Base-by-base conservation (phyloP, 495 filamentous ascomycete genomes). In the Halenospora varia region DNA sequence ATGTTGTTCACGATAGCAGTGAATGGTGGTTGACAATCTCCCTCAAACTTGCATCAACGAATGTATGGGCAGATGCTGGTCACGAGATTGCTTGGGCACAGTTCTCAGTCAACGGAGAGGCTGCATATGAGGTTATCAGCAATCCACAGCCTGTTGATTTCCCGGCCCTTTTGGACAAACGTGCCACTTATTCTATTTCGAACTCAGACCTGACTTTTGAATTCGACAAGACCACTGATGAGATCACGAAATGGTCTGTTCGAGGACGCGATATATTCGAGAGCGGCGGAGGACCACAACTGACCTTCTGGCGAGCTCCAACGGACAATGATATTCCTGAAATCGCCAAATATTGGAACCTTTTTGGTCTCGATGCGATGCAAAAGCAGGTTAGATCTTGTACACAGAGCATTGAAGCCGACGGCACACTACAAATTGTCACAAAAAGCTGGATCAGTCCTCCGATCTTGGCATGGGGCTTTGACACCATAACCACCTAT, bases 311-410 rank as follows among this genome's bases (percentile, higher is more conserved):
- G 68, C 73, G 79, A 35, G 70, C 78, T 0, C 80, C 78, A 22
- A 89, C 86, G 2, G 81, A 87, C 66, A 88, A 88, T 66, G 86
- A 89, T 60, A 72, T 75, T 11, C 74, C 81, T 3, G 71, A 71
- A 13, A 69, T 70, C 18, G 73, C 73, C 17, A 53, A 67, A 20
- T 70, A 75, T 54, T 79, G 77, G 76, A 70, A 62, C 45, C 66
- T 45, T 25, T 64, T 61, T 41, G 52, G 65, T n/a, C 51, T 73
- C 40, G 62, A 75, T 51, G 62, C 68, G 20, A 65, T 73, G 40
- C 42, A 65, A 53, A 41, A 66, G 25, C 57, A 55, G 1, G 66
- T 73, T 2, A 63, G 57, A 11, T 62, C 64, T 45, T 70, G 71
- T 3, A 62, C 62, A 11, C 75, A 71, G 72, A 49, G 57, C 51